Evolutionary conservation across 768 basidiomycete genomes (phyloP), one percentile per base, ranked within the genome.

Genomic region (Thelephora ganbajun): DNA sequence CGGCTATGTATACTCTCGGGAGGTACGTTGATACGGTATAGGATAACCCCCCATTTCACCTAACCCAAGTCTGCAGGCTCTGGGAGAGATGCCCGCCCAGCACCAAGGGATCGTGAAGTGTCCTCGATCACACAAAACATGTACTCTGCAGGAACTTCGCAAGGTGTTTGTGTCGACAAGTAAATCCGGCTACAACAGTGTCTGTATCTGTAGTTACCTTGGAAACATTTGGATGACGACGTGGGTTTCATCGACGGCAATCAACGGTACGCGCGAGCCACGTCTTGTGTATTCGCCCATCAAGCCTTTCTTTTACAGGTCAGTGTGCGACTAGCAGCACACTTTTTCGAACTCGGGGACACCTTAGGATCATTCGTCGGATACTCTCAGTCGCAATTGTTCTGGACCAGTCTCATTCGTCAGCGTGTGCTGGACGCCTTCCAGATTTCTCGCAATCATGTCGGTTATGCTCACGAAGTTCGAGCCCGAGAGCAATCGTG

Each of bases 401-500:
- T 41, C 6, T 41, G 37, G 16, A 6, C n/a, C 16, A 3, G 11
- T 16, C 37, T 16, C 37, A 20, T 41, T 20, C 16, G 6, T 16
- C 20, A 16, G 20, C 37, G 37, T 20, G 16, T 20, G n/a, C 20
- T 41, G 20, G 33, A 44, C 26, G 9, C 26, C 26, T 9, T 30
- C 9, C 26, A 4, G 26, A 30, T 43, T 37, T 49, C 35, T 42
- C 45, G 51, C 53, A 62, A 74, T 58, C 66, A 87, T 88, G 84
- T 85, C 84, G 64, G 85, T 87, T 54, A 87, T 88, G 85, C 79
- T 88, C 72, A 88, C 85, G 55, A 99, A 99, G 73, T 99, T 99
- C 71, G 96, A 99, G 75, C 92, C 89, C 53, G 97, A 98, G 74
- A 92, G 88, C 71, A 94, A 92, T 66, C 79, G 96, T 66, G 96